Base-by-base conservation (phyloP, 1,284 basidiomycete genomes). In the Takashimella tepidaria region DNA sequence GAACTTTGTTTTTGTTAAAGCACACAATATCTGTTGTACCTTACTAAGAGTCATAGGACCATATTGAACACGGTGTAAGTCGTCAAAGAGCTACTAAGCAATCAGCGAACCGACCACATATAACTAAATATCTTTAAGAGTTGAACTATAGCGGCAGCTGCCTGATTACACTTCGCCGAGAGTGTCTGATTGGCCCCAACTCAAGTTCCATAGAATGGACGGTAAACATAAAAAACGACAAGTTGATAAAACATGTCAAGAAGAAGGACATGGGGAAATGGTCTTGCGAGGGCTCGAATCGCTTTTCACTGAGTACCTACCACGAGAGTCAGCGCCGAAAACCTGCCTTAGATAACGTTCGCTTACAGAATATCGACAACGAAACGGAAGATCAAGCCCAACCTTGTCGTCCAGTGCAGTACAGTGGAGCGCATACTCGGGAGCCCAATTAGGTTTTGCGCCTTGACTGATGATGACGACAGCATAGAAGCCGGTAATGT, bases 191-290 rank as follows among this genome's bases (percentile, higher is more conserved):
- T 16, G 10, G 31, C 31, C 31, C 31, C 31, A 16, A 16, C 31
- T 8, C 31, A 8, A 37, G 42, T 43, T 6, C 62, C 53, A 22
- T 64, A 64, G 47, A 56, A 64, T 2, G 62, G 62, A 22, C 62
- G 57, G 46, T 57, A 54, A 8, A 64, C 51, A 42, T 58, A 60
- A 4, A 64, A 58, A 10, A 52, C 41, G 10, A 48, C 48, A 13
- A 64, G 50, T 41, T 60, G 54, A 24, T 59, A 64, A 5, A 47
- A 49, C 47, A 59, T 52, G 53, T 64, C 59, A 12, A 64, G 51
- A 10, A 61, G 51, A 10, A 64, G 48, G 5, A 57, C 51, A 42
- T 64, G 62, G 3, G 62, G 62, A 4, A 64, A 37, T 10, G 62
- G 59, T 2, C 50, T 56, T 20, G 19, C 51, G 47, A 11, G 45